Conservation (phyloP, 176 grass and related monocot species). For the Carex littledalei region DNA sequence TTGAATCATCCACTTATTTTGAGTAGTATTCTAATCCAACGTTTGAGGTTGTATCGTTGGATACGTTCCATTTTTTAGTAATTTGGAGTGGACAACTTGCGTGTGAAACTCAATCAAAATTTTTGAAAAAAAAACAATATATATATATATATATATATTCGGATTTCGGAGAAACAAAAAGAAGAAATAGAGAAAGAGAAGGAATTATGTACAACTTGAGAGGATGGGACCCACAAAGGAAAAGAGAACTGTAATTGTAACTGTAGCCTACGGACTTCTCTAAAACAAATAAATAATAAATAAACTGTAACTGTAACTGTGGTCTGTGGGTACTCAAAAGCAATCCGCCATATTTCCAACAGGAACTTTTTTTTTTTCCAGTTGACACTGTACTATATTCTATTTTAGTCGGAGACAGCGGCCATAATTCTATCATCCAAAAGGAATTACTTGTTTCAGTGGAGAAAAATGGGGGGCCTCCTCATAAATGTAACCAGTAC, state of each 20-base stretch:
- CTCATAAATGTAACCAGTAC: not conserved
- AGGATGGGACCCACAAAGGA: too few relatives aligned
- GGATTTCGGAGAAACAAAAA: not conserved
- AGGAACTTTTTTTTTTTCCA: not conserved
- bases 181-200: not conserved
- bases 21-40: not conserved
- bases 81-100: not conserved
- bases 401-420: slow-evolving; percentile 11
- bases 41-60: not conserved
- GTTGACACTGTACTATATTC: not conserved
- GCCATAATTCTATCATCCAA: slow-evolving; percentile 6
- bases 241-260: too few relatives aligned
- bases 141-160: too few relatives aligned
- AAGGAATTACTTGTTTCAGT: slow-evolving; percentile 11
- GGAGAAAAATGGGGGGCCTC: not conserved
- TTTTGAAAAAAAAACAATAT: too few relatives aligned
- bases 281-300: too few relatives aligned
- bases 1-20: not conserved
- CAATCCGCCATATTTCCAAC: not conserved
- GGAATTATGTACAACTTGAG: too few relatives aligned
- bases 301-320: too few relatives aligned
- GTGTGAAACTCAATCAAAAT: not conserved
- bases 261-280: too few relatives aligned
- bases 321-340: not conserved
- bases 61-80: not conserved